phyloP scores from a whole-genome alignment of 2,329 filamentous ascomycete genomes.

The Alternaria burnsii region DNA sequence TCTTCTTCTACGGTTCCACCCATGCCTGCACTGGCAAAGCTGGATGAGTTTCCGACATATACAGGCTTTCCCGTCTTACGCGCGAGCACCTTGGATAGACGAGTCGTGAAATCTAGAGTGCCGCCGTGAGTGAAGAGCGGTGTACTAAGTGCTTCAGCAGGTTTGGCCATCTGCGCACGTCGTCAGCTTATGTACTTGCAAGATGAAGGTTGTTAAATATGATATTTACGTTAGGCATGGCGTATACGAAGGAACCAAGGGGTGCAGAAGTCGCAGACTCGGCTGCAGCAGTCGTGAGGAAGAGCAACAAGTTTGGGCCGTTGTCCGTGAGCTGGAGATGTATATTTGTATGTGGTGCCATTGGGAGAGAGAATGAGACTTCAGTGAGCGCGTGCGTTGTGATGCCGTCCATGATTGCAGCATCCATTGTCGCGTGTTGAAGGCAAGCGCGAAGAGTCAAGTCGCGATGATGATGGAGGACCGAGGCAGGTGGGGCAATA shows the following conservation, averaged over 20 bases:
- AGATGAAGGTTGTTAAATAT: background rate
- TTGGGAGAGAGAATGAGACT: constrained; percentile 66
- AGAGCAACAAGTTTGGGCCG: constrained; percentile 62
- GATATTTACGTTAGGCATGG: constrained; percentile 80
- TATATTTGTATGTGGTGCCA: constrained; percentile 64
- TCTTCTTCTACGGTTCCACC: constrained; percentile 91
- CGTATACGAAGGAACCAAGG: constrained; percentile 92
- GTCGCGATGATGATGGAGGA: background rate
- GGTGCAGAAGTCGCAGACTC: constrained; percentile 49
- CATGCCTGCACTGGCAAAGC: constrained; percentile 74
- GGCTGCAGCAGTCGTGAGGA: constrained; percentile 62
- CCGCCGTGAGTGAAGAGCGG: constrained; percentile 78
- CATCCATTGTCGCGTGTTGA: constrained; percentile 28
- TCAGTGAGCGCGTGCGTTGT: constrained; percentile 56
- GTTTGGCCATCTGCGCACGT: constrained; percentile 47
- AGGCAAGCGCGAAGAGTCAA: constrained; percentile 1
- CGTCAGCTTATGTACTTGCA: constrained; percentile 16
- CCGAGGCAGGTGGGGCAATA: constrained; percentile 11
- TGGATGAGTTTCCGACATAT: constrained; percentile 92
- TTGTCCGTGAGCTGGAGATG: constrained; percentile 67
- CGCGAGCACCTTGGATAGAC: constrained; percentile 85
- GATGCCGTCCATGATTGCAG: constrained; percentile 21
- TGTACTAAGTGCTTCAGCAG: constrained; percentile 74
- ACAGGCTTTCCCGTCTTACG: constrained; percentile 75
- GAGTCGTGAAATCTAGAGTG: constrained; percentile 85